Evolutionary conservation across 1,284 basidiomycete genomes (phyloP), one percentile per base, ranked within the genome.

Genomic region (Farysia itapuensis): DNA sequence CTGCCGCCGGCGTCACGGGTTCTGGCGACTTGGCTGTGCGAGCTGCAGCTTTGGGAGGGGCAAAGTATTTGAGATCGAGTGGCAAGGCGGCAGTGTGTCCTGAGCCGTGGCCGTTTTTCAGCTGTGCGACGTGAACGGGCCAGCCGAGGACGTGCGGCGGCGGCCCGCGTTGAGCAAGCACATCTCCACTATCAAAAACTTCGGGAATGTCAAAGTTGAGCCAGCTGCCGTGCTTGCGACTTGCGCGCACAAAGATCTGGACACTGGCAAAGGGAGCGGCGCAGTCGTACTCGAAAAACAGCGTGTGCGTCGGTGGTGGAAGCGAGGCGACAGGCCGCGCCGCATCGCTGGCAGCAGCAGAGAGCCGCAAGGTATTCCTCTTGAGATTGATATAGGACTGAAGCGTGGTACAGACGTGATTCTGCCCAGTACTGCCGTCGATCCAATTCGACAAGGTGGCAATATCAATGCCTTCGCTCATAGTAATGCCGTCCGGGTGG

Each of bases 371-470:
- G 0, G 68, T 71, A 37, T 72, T 72, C 15, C 70, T 58, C 48
- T 72, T 72, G 24, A 72, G 52, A 35, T 72, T 72, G 42, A 72
- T 68, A 26, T 59, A 67, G n/a, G 69, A 66, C 41, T 72, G 70
- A 21, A 72, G 49, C 7, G 68, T 70, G 16, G 68, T 68, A 48
- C 59, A 70, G 18, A 72, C 38, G 13, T 16, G 11, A 18, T 34
- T 5, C 6, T 48, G 20, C 9, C 47, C 59, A 1, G 44, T 45
- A 42, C 63, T 66, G 18, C 56, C 39, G 29, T 68, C 63, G 13
- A 70, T 64, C 67, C 67, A 70, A n/a, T 46, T 42, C 25, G 50
- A 46, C 9, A 70, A 52, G 5, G 63, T 68, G 24, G 39, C 32
- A 9, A 70, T 43, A 26, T 70, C 67, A 37, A 70, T 48, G 24